These are phyloP conservation scores for Penicillium sp. DNA, from an alignment of 2,329 filamentous ascomycete genomes.

Conservation along the genomic window DNA sequence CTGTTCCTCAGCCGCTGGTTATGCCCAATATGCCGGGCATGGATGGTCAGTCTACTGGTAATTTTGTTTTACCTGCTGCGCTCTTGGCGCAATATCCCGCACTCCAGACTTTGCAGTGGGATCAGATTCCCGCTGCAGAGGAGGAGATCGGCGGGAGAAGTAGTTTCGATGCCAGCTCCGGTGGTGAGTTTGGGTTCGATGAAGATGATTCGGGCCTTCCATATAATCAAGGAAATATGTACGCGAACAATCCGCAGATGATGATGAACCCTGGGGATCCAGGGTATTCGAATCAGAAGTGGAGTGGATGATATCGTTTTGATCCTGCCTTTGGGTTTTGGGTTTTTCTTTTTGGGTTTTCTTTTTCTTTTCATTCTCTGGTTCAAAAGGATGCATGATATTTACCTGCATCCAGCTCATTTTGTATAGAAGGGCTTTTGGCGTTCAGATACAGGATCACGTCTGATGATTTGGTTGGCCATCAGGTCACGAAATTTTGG, in stretches of 20 bases:
- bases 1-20: conserved; percentile 58
- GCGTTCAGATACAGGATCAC: conserved; percentile 26
- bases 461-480: not conserved
- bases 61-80: conserved; percentile 79
- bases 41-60: conserved; percentile 58
- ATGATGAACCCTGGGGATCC: conserved; percentile 32
- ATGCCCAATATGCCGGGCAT: conserved; percentile 66
- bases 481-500: conserved; percentile 1
- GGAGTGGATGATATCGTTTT: conserved; percentile 22
- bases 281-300: conserved; percentile 32
- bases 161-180: conserved; percentile 50
- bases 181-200: conserved; percentile 46
- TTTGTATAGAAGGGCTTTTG: conserved; percentile 23
- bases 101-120: conserved; percentile 88
- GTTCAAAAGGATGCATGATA: conserved; percentile 9
- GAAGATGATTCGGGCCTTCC: conserved; percentile 42
- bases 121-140: conserved; percentile 66
- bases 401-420: conserved; percentile 1
- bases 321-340: not conserved
- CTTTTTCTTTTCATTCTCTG: not conserved
- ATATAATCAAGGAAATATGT: conserved; percentile 33
- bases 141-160: conserved; percentile 67
- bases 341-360: not conserved
- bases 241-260: conserved; percentile 32
- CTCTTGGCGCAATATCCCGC: conserved; percentile 90